These are phyloP conservation scores for Pseudozyma pruni DNA, from an alignment of 1,284 basidiomycete species.

Conservation along the genomic window DNA sequence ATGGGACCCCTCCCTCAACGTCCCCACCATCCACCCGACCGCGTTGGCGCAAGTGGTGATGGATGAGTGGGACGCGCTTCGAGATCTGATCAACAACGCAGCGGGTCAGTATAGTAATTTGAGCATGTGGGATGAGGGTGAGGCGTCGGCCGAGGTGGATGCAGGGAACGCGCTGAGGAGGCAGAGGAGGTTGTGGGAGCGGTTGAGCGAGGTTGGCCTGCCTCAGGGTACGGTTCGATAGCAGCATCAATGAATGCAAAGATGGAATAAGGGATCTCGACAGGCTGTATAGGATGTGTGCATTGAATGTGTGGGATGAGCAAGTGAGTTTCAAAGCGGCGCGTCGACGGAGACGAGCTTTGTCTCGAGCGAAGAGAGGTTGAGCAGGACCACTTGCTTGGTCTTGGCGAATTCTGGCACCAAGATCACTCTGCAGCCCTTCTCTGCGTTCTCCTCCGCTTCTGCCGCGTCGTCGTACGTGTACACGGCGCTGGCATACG, in stretches of 20 bases:
- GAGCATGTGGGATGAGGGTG: slow-evolving; percentile 35
- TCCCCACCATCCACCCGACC: slow-evolving; percentile 43
- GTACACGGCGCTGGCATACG: slow-evolving; percentile 71
- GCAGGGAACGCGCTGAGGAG: slow-evolving; percentile 35
- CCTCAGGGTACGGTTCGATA: slow-evolving; percentile 3
- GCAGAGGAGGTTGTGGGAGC: slow-evolving; percentile 34
- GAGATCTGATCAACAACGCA: slow-evolving; percentile 56
- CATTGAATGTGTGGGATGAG: not conserved
- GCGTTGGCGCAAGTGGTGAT: slow-evolving; percentile 23
- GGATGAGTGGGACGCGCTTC: slow-evolving; percentile 62
- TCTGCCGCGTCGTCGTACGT: slow-evolving; percentile 9
- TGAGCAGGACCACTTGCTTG: slow-evolving; percentile 75
- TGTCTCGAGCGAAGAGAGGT: slow-evolving; percentile 73
- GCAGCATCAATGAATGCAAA: not conserved
- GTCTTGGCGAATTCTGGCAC: slow-evolving; percentile 82
- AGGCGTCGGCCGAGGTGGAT: slow-evolving; percentile 22
- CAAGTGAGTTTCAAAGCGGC: slow-evolving; percentile 1
- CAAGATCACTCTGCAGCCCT: slow-evolving; percentile 77
- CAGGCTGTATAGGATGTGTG: not conserved
- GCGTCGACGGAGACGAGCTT: slow-evolving; percentile 65
- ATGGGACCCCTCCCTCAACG: slow-evolving; percentile 33
- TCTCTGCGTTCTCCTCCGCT: slow-evolving; percentile 57
- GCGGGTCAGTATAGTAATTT: slow-evolving; percentile 39
- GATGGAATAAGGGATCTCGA: no score
- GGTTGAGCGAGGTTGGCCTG: slow-evolving; percentile 20